phyloP scores from a whole-genome alignment of 768 basidiomycete species.

The Piloderma croceum region DNA sequence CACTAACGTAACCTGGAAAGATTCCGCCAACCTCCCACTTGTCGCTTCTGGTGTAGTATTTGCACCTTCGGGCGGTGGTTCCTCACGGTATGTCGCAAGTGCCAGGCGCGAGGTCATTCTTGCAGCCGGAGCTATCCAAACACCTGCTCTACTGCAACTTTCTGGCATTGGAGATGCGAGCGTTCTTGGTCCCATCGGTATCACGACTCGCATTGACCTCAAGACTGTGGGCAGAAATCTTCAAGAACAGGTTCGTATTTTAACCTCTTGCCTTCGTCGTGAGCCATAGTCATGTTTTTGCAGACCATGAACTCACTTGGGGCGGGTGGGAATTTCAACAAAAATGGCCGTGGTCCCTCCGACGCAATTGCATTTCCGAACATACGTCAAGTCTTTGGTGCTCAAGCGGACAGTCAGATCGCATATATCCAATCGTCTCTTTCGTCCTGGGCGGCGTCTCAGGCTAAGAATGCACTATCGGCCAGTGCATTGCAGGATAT shows the following conservation, averaged over 20 bases:
- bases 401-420: conserved; percentile 26
- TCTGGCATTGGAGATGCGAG: conserved; percentile 52
- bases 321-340: conserved; percentile 34
- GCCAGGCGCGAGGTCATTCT: conserved; percentile 49
- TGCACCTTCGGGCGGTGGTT: conserved; percentile 32
- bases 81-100: conserved; percentile 34
- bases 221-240: conserved; percentile 51
- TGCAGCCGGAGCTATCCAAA: conserved; percentile 48
- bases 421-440: conserved; percentile 34
- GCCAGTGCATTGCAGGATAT: conserved; percentile 38
- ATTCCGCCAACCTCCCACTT: too few relatives aligned
- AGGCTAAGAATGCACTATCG: conserved; percentile 34
- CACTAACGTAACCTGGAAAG: conserved; percentile 41
- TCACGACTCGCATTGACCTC: conserved; percentile 40
- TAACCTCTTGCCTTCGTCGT: neutral
- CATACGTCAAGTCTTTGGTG: conserved; percentile 41
- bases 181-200: conserved; percentile 40
- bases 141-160: conserved; percentile 44
- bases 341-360: conserved; percentile 39
- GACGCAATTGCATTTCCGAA: conserved; percentile 49
- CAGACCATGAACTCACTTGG: conserved; percentile 41
- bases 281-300: neutral
- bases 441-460: conserved; percentile 38
- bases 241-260: conserved; percentile 42
- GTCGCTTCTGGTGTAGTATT: conserved; percentile 45